These are phyloP conservation scores for Wickerhamomyces ciferrii DNA, from an alignment of 805 yeast species.

Conservation along the genomic window DNA sequence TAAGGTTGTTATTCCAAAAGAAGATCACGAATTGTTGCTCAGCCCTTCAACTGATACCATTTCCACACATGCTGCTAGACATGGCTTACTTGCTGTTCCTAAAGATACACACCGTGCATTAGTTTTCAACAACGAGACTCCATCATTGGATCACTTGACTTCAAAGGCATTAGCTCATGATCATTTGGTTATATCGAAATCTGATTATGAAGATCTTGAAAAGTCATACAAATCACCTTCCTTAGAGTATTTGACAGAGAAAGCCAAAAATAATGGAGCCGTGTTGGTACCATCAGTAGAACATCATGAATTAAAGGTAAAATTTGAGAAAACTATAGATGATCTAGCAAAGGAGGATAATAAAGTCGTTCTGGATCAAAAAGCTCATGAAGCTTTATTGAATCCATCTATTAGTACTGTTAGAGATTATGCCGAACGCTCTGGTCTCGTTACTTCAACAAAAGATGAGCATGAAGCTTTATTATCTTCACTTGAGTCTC, in stretches of 20 bases:
- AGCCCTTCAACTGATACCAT: not conserved
- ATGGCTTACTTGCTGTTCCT: slow-evolving; percentile 2
- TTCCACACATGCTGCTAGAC: not conserved
- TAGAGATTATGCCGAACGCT: slow-evolving; percentile 17
- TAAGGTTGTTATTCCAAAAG: slow-evolving; percentile 21
- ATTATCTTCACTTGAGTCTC: not conserved
- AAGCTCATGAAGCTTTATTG: slow-evolving; percentile 10
- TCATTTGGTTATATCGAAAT: slow-evolving; percentile 18
- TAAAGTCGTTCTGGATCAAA: slow-evolving; percentile 7
- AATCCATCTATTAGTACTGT: slow-evolving; percentile 12
- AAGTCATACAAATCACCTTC: slow-evolving; percentile 17
- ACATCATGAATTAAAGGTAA: slow-evolving; percentile 3
- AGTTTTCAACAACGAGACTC: slow-evolving; percentile 14
- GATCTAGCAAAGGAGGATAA: slow-evolving; percentile 17
- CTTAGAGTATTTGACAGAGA: slow-evolving; percentile 9
- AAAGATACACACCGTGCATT: slow-evolving; percentile 8
- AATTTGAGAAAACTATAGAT: slow-evolving; percentile 14
- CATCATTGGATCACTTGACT: slow-evolving; percentile 20
- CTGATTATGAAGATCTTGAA: slow-evolving; percentile 17
- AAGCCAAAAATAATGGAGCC: slow-evolving; percentile 13
- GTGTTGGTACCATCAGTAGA: slow-evolving; percentile 11
- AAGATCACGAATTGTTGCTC: slow-evolving; percentile 16
- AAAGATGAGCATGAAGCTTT: not conserved
- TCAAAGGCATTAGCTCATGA: slow-evolving; percentile 15
- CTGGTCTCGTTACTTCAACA: not conserved